Conservation (phyloP, 1,284 basidiomycete species). For the Melampsora larici-populina region DNA sequence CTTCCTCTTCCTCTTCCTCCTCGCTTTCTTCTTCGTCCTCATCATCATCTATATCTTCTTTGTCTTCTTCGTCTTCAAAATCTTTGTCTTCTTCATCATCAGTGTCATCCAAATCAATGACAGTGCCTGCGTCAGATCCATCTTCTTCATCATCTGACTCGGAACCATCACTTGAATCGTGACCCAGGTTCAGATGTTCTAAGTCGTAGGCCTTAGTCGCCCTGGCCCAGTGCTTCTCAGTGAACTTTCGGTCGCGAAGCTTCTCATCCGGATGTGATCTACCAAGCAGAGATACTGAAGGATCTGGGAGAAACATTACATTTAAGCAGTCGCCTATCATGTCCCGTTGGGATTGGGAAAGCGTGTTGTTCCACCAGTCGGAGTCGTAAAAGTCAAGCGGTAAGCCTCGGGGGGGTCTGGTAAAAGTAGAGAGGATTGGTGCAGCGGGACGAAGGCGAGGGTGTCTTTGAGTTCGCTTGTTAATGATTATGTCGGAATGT, state of each 20-base stretch:
- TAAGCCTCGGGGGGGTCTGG: neutral
- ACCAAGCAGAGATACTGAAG: no score
- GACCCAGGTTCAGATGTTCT: neutral
- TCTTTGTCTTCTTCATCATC: neutral
- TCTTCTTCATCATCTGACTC: neutral
- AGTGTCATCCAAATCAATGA: neutral
- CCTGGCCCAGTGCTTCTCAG: no score
- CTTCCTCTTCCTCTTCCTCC: no score
- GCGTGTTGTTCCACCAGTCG: no score
- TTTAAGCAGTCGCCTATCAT: no score
- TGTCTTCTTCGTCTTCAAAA: neutral
- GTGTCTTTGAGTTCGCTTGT: neutral
- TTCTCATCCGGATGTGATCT: no score
- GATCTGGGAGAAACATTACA: no score
- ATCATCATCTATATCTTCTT: neutral
- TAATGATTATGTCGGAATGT: neutral
- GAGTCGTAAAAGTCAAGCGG: constrained; percentile 1
- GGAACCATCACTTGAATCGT: neutral
- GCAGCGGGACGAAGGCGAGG: neutral
- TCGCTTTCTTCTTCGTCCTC: neutral
- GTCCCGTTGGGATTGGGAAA: no score
- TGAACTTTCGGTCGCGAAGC: no score
- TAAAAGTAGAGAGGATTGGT: neutral
- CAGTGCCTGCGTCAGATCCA: neutral
- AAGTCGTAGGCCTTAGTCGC: no score